Conservation (phyloP, 352 stramenopile species). For the Aphanomyces invadans region DNA sequence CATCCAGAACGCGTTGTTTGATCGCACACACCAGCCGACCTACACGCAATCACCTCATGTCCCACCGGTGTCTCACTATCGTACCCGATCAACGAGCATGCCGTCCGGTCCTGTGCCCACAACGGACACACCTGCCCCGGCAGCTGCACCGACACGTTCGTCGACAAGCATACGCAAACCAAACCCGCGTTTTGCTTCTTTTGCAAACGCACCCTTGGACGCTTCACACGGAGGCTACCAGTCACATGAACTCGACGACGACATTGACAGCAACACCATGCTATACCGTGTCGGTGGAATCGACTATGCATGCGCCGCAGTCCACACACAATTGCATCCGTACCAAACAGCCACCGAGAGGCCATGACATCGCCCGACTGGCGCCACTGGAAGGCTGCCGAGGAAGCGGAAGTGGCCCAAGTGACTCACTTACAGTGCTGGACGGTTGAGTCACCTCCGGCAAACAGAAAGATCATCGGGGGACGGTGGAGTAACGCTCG, state of each 20-base stretch:
- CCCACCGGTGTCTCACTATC: too few relatives aligned
- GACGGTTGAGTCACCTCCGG: conserved; percentile 1
- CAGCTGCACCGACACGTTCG: too few relatives aligned
- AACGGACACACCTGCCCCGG: too few relatives aligned
- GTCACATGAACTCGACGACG: background rate
- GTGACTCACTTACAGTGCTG: conserved; percentile 1
- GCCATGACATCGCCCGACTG: conserved; percentile 13
- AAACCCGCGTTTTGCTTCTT: background rate
- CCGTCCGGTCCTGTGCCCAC: too few relatives aligned
- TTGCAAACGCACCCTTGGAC: background rate
- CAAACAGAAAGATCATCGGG: background rate
- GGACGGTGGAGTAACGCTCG: background rate
- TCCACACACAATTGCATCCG: background rate
- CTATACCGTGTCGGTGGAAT: background rate
- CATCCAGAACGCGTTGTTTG: too few relatives aligned
- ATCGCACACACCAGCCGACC: too few relatives aligned
- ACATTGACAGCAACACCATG: background rate
- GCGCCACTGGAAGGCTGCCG: conserved; percentile 8
- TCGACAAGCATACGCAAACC: background rate
- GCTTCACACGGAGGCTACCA: background rate
- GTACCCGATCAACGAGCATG: too few relatives aligned
- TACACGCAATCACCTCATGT: too few relatives aligned
- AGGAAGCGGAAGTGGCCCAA: conserved; percentile 5
- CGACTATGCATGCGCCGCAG: background rate
- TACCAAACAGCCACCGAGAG: conserved; percentile 9